Percentiles rank a stretch among this genome's conserved stretches.
Conservation (phyloP, 345 rosid species). For the Nasturtium officinale region DNA sequence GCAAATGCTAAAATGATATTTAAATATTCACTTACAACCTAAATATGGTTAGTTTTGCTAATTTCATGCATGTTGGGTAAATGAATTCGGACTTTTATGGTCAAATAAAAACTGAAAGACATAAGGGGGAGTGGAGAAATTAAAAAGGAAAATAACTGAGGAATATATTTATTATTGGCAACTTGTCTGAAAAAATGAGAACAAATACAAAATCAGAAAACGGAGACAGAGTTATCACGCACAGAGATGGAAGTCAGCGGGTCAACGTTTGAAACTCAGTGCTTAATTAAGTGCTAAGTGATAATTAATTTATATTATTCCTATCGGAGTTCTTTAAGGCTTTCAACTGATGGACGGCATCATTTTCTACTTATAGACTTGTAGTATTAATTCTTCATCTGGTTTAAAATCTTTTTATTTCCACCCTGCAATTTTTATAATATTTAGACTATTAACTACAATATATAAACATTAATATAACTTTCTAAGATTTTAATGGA, state of each 20-base stretch:
- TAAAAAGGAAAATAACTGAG: not conserved
- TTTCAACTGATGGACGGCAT: slow-evolving; percentile 38
- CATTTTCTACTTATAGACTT: slow-evolving; percentile 29
- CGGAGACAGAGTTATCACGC: slow-evolving; percentile 24
- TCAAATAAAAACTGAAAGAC: slow-evolving; percentile 26
- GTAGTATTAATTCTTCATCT: slow-evolving; percentile 2
- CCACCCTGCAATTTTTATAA: not conserved
- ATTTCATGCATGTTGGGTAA: not conserved
- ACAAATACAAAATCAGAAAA: slow-evolving; percentile 14
- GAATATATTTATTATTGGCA: slow-evolving; percentile 19
- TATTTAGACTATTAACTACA: not conserved
- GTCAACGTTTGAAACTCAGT: slow-evolving; percentile 43
- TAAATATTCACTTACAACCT: not conserved
- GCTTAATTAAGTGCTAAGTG: slow-evolving; percentile 31
- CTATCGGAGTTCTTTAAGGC: slow-evolving; percentile 7
- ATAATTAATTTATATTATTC: slow-evolving; percentile 27
- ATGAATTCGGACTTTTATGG: slow-evolving; percentile 29
- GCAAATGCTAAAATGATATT: not conserved
- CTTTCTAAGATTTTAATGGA: not conserved
- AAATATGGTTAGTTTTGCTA: not conserved
- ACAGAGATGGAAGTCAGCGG: slow-evolving; percentile 39
- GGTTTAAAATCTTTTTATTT: not conserved
- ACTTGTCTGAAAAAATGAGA: slow-evolving; percentile 39
- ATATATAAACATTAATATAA: not conserved
- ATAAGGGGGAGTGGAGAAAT: slow-evolving; percentile 21